Evolutionary conservation across 805 yeast genomes (phyloP).

Genomic region (Helenozyma rhizophorensis): DNA sequence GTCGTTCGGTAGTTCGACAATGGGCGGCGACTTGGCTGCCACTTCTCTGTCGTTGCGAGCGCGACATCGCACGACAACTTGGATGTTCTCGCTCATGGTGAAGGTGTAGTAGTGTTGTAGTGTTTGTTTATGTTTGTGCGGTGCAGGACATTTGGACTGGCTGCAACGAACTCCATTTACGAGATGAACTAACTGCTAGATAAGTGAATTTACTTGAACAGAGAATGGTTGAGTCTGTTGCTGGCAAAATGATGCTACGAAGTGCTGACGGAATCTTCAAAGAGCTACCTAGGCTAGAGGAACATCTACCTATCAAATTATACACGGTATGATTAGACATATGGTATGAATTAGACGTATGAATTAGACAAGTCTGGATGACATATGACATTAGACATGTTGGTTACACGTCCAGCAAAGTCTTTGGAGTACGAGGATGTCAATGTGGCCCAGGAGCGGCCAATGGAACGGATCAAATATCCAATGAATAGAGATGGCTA

Average conservation of each 20-base stretch:
- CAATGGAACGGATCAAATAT: no score
- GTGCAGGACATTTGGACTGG: slow-evolving; percentile 6
- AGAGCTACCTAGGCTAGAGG: no score
- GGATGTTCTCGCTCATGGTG: slow-evolving; percentile 33
- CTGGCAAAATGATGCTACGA: background rate
- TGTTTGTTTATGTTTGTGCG: slow-evolving; percentile 9
- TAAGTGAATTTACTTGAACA: background rate
- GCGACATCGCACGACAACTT: slow-evolving; percentile 53
- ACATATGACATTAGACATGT: no score
- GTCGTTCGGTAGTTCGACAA: slow-evolving; percentile 44
- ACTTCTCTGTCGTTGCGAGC: slow-evolving; percentile 44
- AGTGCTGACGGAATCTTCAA: background rate
- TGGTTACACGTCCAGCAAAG: no score
- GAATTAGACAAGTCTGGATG: no score
- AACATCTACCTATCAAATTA: no score
- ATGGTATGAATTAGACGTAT: no score
- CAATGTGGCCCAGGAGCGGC: no score
- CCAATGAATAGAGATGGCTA: no score
- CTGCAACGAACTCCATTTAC: background rate
- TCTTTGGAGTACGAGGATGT: no score
- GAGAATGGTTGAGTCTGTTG: background rate
- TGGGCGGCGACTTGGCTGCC: slow-evolving; percentile 40
- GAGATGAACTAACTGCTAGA: background rate
- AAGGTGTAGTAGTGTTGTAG: slow-evolving; percentile 3
- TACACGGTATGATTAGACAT: no score